Conservation (phyloP, 2,329 filamentous ascomycete species). For the Dendryphion nanum region DNA sequence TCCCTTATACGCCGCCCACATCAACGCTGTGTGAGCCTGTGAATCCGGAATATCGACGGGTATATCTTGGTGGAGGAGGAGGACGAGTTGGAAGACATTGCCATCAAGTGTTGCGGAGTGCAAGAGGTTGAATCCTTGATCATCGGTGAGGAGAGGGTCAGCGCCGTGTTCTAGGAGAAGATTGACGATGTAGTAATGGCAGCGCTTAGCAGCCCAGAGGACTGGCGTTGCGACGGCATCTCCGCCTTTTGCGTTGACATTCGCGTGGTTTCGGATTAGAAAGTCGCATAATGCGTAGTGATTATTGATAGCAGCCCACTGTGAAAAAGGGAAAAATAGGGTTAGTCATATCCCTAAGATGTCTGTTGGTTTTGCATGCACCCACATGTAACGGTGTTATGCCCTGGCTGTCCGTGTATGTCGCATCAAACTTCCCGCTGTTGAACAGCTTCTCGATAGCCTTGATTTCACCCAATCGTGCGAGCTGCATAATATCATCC, state of each 20-base stretch:
- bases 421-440: conserved; percentile 75
- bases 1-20: conserved; percentile 99
- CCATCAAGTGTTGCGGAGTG: conserved; percentile 97
- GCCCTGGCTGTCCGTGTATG: conserved; percentile 83
- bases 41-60: conserved; percentile 87
- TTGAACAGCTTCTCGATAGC: conserved; percentile 90
- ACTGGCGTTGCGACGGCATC: conserved; percentile 91
- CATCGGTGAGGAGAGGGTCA: conserved; percentile 87
- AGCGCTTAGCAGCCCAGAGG: conserved; percentile 95
- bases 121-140: conserved; percentile 96
- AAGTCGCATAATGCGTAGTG: conserved; percentile 97
- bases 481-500: conserved; percentile 93
- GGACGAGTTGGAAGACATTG: conserved; percentile 83
- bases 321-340: conserved; percentile 13
- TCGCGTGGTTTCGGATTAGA: conserved; percentile 79
- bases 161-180: conserved; percentile 88
- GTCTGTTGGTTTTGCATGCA: conserved; percentile 1
- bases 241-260: conserved; percentile 93
- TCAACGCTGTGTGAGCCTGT: conserved; percentile 88
- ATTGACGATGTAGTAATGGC: conserved; percentile 95
- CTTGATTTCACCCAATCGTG: conserved; percentile 79
- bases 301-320: conserved; percentile 99
- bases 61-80: conserved; percentile 92
- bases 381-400: conserved; percentile 92
- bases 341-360: background rate